Conservation (phyloP, 2,329 filamentous ascomycete species). For the Phoma sp. region DNA sequence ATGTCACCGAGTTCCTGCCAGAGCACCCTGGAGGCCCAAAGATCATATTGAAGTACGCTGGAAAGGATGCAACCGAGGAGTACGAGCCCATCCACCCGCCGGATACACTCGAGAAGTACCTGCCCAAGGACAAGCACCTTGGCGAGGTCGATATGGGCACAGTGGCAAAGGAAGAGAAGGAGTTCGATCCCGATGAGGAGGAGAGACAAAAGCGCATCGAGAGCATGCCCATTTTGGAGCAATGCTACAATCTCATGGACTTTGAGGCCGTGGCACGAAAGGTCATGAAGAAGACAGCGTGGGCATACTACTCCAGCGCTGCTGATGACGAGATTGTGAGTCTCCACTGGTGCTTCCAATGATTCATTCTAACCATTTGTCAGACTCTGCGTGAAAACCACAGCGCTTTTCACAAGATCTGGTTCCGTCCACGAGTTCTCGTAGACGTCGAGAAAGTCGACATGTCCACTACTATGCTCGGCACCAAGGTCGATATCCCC, state of each 20-base stretch:
- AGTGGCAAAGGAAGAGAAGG: conserved; percentile 43
- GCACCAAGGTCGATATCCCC: conserved; percentile 80
- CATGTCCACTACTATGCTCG: conserved; percentile 91
- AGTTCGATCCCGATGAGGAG: conserved; percentile 67
- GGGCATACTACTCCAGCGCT: conserved; percentile 97
- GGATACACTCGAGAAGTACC: conserved; percentile 52
- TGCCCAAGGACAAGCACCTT: conserved; percentile 52
- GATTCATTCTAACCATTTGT: conserved; percentile 22
- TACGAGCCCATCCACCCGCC: conserved; percentile 62
- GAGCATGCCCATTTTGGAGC: conserved; percentile 54
- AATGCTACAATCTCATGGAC: conserved; percentile 64
- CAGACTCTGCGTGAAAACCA: conserved; percentile 96
- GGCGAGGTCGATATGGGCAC: conserved; percentile 49
- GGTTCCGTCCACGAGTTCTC: conserved; percentile 91
- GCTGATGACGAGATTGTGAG: conserved; percentile 86
- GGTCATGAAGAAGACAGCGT: conserved; percentile 95
- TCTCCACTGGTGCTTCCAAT: conserved; percentile 1
- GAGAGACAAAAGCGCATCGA: conserved; percentile 71
- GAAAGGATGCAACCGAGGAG: conserved; percentile 52
- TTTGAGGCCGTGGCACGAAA: conserved; percentile 91
- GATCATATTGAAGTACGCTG: conserved; percentile 87
- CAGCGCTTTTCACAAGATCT: conserved; percentile 92
- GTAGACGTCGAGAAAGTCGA: conserved; percentile 90
- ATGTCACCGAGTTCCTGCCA: conserved; percentile 70
- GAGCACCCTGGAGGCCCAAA: conserved; percentile 73